Base-by-base conservation (phyloP, 257 asterid species). In the Prunella vulgaris region DNA sequence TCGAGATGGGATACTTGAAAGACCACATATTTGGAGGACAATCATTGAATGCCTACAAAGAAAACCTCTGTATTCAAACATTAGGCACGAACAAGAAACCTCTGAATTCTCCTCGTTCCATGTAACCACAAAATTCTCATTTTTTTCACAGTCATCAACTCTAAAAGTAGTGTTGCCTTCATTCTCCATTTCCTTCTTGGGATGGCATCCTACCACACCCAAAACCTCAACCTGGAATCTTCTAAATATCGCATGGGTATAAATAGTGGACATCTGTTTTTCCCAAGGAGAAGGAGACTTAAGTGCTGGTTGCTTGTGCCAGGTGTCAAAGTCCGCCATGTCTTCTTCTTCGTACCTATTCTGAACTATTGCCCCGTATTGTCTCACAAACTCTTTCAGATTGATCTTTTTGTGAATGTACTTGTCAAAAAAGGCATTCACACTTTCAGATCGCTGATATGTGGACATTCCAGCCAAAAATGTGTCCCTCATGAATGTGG, bases 201-300 rank as follows among this genome's bases (percentile, higher is more conserved):
- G 97, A 80, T 93, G 98, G 66, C 98, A 93, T 58, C 98, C 98
- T 15, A 93, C 96, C 53, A 93, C 98, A 42, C 98, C 98, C 84
- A 93, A 77, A 70, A 93, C 98, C 83, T 93, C 98, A 20, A 84
- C 80, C 68, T 93, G 98, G 77, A 93, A 93, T 75, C 87, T 90
- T 82, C 86, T 86, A 74, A 93, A 93, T 75, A 93, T 87, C 2
- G 95, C 81, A 69, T 93, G 98, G 3, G 98, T 93, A 66, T 88
- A 90, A 64, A 90, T 82, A 9, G 95, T 77, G 8, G 98, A 93
- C 97, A 90, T 87, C 74, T 93, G 97, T 70, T 93, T 93, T 79
- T 93, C 98, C 97, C 98, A 93, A 52, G 98, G 98, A 32, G 98
- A 93, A 66, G 98, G 98, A 0, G 98, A 93, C 79, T 86, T 93